A percentile compares a stretch with the other conserved stretches of the same genome.
Conservation (phyloP, 129 eudicot species). For the Pulicaria dysenterica region DNA sequence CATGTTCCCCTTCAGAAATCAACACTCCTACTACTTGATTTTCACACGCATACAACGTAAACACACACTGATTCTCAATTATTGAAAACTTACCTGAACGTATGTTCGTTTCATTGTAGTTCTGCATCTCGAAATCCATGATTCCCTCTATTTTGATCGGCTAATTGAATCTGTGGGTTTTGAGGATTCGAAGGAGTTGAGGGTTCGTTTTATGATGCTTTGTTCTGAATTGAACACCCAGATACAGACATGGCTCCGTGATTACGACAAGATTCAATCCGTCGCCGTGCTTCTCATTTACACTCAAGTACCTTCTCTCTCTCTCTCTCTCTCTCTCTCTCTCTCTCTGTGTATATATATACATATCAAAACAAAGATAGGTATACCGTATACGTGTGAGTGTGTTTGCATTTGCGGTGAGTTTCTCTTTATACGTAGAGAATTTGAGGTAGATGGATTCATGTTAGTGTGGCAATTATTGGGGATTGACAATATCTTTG, state of each 20-base stretch:
- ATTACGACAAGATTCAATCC: slow-evolving; percentile 82
- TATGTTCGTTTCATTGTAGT: slow-evolving; percentile 28
- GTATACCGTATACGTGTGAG: neutral
- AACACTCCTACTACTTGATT: slow-evolving; percentile 1
- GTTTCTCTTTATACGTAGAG: neutral
- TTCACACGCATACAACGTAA: slow-evolving; percentile 4
- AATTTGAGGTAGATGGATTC: neutral
- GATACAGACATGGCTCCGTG: slow-evolving; percentile 77
- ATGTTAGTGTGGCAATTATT: neutral
- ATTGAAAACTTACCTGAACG: neutral
- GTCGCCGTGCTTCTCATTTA: slow-evolving; percentile 70
- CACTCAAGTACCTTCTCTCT: slow-evolving; percentile 46
- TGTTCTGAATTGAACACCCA: slow-evolving; percentile 57
- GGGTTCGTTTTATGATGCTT: slow-evolving; percentile 51
- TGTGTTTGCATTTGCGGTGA: neutral
- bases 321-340: neutral
- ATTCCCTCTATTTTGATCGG: slow-evolving; percentile 13
- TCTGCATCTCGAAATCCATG: slow-evolving; percentile 17
- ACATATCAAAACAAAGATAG: neutral
- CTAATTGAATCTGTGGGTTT: slow-evolving; percentile 20
- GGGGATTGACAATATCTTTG: neutral
- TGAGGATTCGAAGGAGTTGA: neutral
- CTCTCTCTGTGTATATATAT: neutral
- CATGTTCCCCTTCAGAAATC: slow-evolving; percentile 4
- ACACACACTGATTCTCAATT: slow-evolving; percentile 13